Conservation (phyloP, 495 filamentous ascomycete genomes). For the Trichocladium antarcticum region DNA sequence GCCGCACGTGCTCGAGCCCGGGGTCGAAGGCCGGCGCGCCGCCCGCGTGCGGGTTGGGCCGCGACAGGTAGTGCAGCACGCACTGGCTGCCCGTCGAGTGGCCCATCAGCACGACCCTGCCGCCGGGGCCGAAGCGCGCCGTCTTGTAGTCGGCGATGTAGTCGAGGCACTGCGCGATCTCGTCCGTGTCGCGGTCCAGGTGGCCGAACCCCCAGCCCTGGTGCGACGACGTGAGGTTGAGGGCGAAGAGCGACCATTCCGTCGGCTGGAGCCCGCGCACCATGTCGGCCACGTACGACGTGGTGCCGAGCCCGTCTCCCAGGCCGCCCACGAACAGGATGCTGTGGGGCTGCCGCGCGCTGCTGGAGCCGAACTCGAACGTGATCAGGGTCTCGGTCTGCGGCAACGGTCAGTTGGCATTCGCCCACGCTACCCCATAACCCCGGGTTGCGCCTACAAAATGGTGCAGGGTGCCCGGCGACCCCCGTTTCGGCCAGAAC, state of each 20-base stretch:
- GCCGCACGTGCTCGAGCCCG: constrained; percentile 14
- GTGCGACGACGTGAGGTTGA: constrained; percentile 52
- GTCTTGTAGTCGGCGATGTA: constrained; percentile 42
- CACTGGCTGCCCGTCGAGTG: constrained; percentile 68
- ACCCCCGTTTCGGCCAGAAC: constrained; percentile 40
- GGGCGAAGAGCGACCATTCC: constrained; percentile 50
- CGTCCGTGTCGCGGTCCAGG: constrained; percentile 52
- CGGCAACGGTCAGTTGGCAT: background rate
- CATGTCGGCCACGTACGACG: constrained; percentile 48
- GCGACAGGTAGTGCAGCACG: constrained; percentile 54
- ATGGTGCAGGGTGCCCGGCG: constrained; percentile 47
- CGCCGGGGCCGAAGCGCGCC: constrained; percentile 19
- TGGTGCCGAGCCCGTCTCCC: constrained; percentile 55
- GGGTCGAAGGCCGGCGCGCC: constrained; percentile 10
- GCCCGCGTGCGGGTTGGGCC: constrained; percentile 16
- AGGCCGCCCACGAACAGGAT: constrained; percentile 67
- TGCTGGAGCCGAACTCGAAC: constrained; percentile 29
- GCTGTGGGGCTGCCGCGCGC: constrained; percentile 36
- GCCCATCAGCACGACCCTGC: constrained; percentile 63
- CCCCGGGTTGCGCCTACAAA: constrained; percentile 30
- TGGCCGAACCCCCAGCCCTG: constrained; percentile 55
- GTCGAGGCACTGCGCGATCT: constrained; percentile 51
- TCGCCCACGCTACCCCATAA: too few species aligned
- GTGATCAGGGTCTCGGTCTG: constrained; percentile 39
- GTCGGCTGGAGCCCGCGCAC: constrained; percentile 41